Conservation (phyloP, 2,329 filamentous ascomycete genomes). For the Aspergillus hiratsukae region DNA sequence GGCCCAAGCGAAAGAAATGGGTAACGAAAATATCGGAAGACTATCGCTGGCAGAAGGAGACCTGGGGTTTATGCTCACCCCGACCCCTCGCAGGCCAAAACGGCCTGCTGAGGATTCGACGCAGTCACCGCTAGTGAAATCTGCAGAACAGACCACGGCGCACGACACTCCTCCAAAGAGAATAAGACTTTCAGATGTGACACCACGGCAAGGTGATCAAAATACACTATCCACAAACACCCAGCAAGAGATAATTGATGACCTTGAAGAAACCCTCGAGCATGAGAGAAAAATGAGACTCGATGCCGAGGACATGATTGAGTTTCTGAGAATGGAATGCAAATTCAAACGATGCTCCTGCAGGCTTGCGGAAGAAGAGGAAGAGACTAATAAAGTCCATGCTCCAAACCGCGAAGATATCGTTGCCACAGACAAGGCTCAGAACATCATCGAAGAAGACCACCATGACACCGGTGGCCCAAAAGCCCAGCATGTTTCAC, state of each 20-base stretch:
- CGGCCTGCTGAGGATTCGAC: constrained; percentile 27
- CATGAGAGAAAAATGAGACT: constrained; percentile 48
- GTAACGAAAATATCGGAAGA: constrained; percentile 23
- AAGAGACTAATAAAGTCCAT: constrained; percentile 38
- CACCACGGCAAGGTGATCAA: constrained; percentile 22
- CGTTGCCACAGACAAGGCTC: not conserved
- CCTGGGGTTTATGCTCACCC: constrained; percentile 26
- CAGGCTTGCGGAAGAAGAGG: constrained; percentile 41
- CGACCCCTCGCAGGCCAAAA: constrained; percentile 32
- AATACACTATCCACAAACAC: constrained; percentile 17
- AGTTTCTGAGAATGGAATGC: constrained; percentile 48
- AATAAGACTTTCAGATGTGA: constrained; percentile 29
- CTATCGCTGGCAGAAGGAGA: constrained; percentile 29
- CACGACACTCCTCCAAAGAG: constrained; percentile 33
- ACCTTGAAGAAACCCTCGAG: constrained; percentile 47
- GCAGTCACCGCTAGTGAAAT: constrained; percentile 14
- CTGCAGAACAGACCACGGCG: constrained; percentile 3
- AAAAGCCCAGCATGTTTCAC: not conserved
- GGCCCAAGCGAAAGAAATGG: constrained; percentile 29
- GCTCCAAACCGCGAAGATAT: constrained; percentile 6
- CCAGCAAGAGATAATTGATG: constrained; percentile 43
- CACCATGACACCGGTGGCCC: not conserved
- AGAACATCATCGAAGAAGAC: constrained; percentile 1
- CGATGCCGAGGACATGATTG: constrained; percentile 54
- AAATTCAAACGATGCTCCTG: constrained; percentile 47